phyloP scores from a whole-genome alignment of 805 yeast species.

The Cyberlindnera veronae region DNA sequence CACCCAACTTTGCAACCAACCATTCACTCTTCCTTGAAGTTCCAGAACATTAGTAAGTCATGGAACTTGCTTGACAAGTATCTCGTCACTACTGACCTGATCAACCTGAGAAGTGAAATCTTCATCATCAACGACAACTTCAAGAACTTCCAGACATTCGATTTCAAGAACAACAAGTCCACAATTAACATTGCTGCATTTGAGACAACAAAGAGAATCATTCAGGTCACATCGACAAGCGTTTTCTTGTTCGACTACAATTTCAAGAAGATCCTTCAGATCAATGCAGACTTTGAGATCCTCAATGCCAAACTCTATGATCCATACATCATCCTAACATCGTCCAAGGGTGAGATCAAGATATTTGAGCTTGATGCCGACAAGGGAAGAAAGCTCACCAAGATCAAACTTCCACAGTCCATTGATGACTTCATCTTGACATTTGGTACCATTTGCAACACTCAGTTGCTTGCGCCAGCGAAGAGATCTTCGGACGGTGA shows the following conservation, averaged over 20 bases:
- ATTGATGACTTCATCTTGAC: conserved; percentile 54
- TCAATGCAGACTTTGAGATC: conserved; percentile 57
- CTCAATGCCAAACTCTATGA: conserved; percentile 60
- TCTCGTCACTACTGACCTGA: conserved; percentile 68
- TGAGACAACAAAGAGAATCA: conserved; percentile 50
- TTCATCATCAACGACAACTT: conserved; percentile 62
- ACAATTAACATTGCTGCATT: conserved; percentile 68
- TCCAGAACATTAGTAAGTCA: conserved; percentile 66
- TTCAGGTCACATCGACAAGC: conserved; percentile 71
- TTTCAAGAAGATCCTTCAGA: conserved; percentile 50
- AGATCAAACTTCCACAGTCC: conserved; percentile 34
- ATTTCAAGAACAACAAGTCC: conserved; percentile 57
- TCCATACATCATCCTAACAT: conserved; percentile 59
- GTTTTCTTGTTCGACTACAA: conserved; percentile 59
- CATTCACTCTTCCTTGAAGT: conserved; percentile 63
- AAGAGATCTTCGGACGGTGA: conserved; percentile 27
- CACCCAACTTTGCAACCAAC: conserved; percentile 67
- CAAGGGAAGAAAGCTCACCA: conserved; percentile 33
- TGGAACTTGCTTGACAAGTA: conserved; percentile 70
- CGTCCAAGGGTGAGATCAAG: conserved; percentile 67
- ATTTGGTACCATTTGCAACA: conserved; percentile 60
- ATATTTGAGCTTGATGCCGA: conserved; percentile 46
- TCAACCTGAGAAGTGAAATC: conserved; percentile 61
- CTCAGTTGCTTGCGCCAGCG: conserved; percentile 39
- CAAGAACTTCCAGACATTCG: conserved; percentile 55